Conservation (phyloP, 176 grass and related monocot genomes). For the Triticum turgidum region DNA sequence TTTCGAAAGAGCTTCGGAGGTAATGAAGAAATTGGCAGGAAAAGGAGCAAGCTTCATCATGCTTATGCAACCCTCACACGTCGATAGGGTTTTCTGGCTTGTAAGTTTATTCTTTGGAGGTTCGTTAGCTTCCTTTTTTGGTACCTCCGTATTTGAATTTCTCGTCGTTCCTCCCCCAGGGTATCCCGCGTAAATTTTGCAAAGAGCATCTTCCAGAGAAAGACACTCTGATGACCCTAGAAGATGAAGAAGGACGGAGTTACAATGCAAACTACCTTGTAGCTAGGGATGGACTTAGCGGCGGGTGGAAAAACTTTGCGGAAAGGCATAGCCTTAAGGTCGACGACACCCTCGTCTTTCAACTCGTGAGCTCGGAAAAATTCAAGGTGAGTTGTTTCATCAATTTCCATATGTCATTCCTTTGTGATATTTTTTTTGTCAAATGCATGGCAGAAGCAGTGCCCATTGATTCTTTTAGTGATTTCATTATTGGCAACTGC, state of each 20-base stretch:
- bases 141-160: background rate
- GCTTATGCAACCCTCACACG: slow-evolving; percentile 41
- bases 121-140: background rate
- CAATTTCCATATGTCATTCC: too few relatives aligned
- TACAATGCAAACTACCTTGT: background rate
- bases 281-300: slow-evolving; percentile 31
- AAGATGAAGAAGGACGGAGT: slow-evolving; percentile 29
- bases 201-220: slow-evolving; percentile 29
- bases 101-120: slow-evolving; percentile 5
- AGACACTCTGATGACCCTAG: background rate
- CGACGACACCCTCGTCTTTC: slow-evolving; percentile 33
- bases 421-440: background rate
- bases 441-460: too few relatives aligned
- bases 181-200: slow-evolving; percentile 18
- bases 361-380: slow-evolving; percentile 7
- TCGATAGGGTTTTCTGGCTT: slow-evolving; percentile 33
- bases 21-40: slow-evolving; percentile 17
- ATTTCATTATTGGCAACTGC: too few relatives aligned
- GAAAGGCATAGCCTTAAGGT: slow-evolving; percentile 29
- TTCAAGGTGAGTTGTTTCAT: slow-evolving; percentile 31
- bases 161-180: background rate
- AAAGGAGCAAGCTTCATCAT: slow-evolving; percentile 23
- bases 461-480: background rate
- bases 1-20: slow-evolving; percentile 9
- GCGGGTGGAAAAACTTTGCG: slow-evolving; percentile 31